These are phyloP conservation scores for Saccharomycopsis amapae DNA, from an alignment of 805 yeast genomes.

Conservation along the genomic window DNA sequence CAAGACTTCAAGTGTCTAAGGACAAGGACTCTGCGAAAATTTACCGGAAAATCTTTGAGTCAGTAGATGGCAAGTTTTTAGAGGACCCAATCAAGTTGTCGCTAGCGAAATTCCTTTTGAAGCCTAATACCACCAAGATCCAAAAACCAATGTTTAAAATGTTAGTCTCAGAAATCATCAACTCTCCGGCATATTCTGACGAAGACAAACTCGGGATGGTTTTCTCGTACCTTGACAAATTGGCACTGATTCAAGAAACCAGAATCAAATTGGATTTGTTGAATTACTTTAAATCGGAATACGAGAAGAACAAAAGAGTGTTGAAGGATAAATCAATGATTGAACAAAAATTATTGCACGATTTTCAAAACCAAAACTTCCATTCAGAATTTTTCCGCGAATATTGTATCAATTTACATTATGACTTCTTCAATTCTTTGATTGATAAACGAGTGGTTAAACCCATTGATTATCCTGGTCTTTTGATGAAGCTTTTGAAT, in stretches of 20 bases:
- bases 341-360: not conserved
- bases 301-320: not conserved
- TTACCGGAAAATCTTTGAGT: not conserved
- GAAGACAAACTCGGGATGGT: not conserved
- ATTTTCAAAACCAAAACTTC: not conserved
- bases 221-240: not conserved
- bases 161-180: not conserved
- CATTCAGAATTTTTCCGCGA: not conserved
- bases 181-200: not conserved
- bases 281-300: not conserved
- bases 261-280: not conserved
- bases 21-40: not conserved
- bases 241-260: not conserved
- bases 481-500: conserved; percentile 3
- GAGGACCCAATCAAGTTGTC: not conserved
- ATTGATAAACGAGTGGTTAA: not conserved
- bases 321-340: not conserved
- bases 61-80: not conserved
- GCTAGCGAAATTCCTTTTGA: not conserved
- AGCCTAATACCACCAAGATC: not conserved
- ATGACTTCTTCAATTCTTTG: not conserved
- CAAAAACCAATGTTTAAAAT: not conserved
- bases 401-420: not conserved
- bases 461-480: not conserved
- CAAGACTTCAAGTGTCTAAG: not conserved